Evolutionary conservation across 352 stramenopile species (phyloP), one percentile per base, ranked within the genome.

Genomic region (Pythium monospermum): DNA sequence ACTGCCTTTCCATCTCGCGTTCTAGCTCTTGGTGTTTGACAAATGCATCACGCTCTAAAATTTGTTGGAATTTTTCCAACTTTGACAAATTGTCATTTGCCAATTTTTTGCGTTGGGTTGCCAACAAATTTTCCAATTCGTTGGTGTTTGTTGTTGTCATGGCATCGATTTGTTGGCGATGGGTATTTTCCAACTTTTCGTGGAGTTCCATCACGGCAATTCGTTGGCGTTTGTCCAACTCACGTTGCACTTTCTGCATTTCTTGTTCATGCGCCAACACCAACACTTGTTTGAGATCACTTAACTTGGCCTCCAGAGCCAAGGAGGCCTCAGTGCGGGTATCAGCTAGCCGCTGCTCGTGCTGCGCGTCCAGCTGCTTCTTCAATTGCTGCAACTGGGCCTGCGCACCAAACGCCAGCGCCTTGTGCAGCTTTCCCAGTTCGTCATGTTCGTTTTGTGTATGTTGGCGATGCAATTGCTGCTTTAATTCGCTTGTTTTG

Each of bases 341-440:
- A 3, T 76, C 59, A 0, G 39, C 10, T 6, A 75, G 19, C 23
- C 59, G 64, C 8, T 69, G 58, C 12, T 83, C 71, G 7, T 83
- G 62, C 11, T 72, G 50, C 3, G 52, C 54, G 26, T 81, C 66
- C 33, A 86, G 37, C 35, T 64, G 45, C 21, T 66, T 69, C 6
- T 68, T 66, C 12, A 87, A 57, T 31, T 84, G 74, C 50, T 87
- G 73, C 12, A 84, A 18, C 21, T 87, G 76, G 3, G 73, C 72
- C 49, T 87, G 76, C 3, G 74, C 68, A 13, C 77, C 77, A 50
- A 85, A 78, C 11, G 62, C 55, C 25, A 88, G 58, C 3, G 69
- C 75, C 37, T 78, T 83, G 16, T 71, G 61, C 21, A 88, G 53
- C 48, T 88, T 86, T 18, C 80, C 53, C 32, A 88, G 40, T 49